Conservation (phyloP, 768 basidiomycete species). For the Kwoniella dejecticola region DNA sequence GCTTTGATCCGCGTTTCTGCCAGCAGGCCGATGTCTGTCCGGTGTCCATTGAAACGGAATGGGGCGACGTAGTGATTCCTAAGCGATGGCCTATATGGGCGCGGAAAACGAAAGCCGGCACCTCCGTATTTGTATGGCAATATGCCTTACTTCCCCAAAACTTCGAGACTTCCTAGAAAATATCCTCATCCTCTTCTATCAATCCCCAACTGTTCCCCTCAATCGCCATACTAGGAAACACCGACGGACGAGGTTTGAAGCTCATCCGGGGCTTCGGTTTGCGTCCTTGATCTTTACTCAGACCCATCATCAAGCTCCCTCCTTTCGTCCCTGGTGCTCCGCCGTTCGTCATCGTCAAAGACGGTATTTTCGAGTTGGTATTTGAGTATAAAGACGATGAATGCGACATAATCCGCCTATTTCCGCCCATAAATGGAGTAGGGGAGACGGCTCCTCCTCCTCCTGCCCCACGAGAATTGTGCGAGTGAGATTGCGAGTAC, state of each 20-base stretch:
- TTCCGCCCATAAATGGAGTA: constrained; percentile 2
- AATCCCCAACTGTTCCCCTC: constrained; percentile 13
- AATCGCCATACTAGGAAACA: constrained; percentile 9
- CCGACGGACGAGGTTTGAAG: constrained; percentile 23
- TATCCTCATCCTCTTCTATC: constrained; percentile 27
- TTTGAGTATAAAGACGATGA: constrained; percentile 5
- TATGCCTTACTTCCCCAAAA: too few species aligned
- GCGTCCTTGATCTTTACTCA: neutral
- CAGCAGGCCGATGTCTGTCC: too few species aligned
- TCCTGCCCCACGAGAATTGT: neutral
- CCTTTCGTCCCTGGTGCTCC: neutral
- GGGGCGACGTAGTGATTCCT: too few species aligned
- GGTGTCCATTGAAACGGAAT: too few species aligned
- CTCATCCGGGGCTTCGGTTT: constrained; percentile 11
- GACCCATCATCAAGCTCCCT: constrained; percentile 4
- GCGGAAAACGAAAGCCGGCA: too few species aligned
- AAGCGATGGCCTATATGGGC: too few species aligned
- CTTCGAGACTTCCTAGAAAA: too few species aligned
- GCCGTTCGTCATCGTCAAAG: neutral
- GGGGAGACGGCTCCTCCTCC: neutral
- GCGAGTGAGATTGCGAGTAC: too few species aligned
- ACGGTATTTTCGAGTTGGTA: constrained; percentile 3
- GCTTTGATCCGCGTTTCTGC: too few species aligned
- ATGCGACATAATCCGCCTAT: constrained; percentile 13
- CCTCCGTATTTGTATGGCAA: too few species aligned